Percentiles rank a stretch among this genome's conserved stretches.
These are phyloP conservation scores for Ceriops tagal DNA, from an alignment of 345 rosid genomes.

Conservation along the genomic window DNA sequence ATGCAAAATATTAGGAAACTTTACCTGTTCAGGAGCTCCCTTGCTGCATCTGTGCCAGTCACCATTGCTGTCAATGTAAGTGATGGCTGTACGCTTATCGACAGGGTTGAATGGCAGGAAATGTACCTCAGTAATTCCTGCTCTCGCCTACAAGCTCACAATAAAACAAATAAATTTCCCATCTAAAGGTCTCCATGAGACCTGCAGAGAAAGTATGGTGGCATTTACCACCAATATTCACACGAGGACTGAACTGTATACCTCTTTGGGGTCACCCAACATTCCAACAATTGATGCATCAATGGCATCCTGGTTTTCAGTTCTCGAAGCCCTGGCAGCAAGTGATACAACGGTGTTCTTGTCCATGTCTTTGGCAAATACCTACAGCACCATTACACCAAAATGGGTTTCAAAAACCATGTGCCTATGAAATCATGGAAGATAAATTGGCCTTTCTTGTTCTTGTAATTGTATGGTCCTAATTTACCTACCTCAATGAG, in stretches of 20 bases:
- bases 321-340: constrained; percentile 88
- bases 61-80: constrained; percentile 62
- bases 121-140: constrained; percentile 80
- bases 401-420: not conserved
- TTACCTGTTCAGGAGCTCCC: constrained; percentile 94
- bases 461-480: not conserved
- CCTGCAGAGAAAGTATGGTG: not conserved
- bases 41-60: constrained; percentile 85
- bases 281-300: constrained; percentile 89
- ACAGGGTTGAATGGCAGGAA: constrained; percentile 95
- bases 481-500: constrained; percentile 61
- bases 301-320: constrained; percentile 94
- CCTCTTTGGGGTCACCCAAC: constrained; percentile 83
- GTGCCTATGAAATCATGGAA: not conserved
- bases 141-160: constrained; percentile 57
- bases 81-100: constrained; percentile 89
- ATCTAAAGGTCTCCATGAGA: not conserved
- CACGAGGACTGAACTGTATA: constrained; percentile 11
- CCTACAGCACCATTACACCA: constrained; percentile 32
- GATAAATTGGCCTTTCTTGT: not conserved
- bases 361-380: constrained; percentile 45
- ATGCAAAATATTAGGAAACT: not conserved
- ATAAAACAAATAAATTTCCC: not conserved
- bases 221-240: not conserved
- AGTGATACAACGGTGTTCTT: constrained; percentile 47